These are phyloP conservation scores for Trichosporon sp. DNA, from an alignment of 1,284 basidiomycete genomes.

Conservation along the genomic window DNA sequence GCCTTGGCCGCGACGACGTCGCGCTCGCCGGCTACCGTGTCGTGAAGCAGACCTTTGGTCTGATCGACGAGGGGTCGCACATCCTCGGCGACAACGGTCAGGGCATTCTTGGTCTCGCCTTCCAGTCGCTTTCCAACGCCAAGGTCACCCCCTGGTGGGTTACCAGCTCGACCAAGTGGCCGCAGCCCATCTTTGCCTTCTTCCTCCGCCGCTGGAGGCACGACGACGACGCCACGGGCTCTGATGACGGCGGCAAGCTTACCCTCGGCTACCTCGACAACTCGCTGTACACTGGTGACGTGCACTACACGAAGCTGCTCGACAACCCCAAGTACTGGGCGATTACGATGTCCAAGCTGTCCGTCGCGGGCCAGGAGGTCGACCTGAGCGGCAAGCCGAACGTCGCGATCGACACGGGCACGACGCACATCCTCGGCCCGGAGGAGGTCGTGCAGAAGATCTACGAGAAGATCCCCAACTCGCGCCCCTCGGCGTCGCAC, in stretches of 20 bases:
- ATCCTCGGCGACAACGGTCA: constrained; percentile 47
- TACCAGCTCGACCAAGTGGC: constrained; percentile 55
- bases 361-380: constrained; percentile 49
- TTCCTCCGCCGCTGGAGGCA: constrained; percentile 71
- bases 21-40: constrained; percentile 77
- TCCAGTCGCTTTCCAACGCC: constrained; percentile 50
- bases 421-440: constrained; percentile 86
- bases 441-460: constrained; percentile 59
- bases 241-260: constrained; percentile 69
- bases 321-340: constrained; percentile 46
- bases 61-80: constrained; percentile 39
- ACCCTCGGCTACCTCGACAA: constrained; percentile 60
- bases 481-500: constrained; percentile 59
- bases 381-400: constrained; percentile 30
- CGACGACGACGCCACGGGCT: constrained; percentile 51
- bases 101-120: constrained; percentile 55
- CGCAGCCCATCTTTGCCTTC: constrained; percentile 70
- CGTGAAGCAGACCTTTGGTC: constrained; percentile 62
- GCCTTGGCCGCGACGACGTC: constrained; percentile 65
- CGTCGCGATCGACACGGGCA: constrained; percentile 67
- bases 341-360: constrained; percentile 44
- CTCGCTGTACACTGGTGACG: constrained; percentile 68
- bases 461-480: constrained; percentile 71
- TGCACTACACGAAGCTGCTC: constrained; percentile 66
- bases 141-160: constrained; percentile 56